A percentile compares a stretch with the other conserved stretches of the same genome.
These are phyloP conservation scores for Staphylotrichum longicolle DNA, from an alignment of 495 filamentous ascomycete species.

Conservation along the genomic window DNA sequence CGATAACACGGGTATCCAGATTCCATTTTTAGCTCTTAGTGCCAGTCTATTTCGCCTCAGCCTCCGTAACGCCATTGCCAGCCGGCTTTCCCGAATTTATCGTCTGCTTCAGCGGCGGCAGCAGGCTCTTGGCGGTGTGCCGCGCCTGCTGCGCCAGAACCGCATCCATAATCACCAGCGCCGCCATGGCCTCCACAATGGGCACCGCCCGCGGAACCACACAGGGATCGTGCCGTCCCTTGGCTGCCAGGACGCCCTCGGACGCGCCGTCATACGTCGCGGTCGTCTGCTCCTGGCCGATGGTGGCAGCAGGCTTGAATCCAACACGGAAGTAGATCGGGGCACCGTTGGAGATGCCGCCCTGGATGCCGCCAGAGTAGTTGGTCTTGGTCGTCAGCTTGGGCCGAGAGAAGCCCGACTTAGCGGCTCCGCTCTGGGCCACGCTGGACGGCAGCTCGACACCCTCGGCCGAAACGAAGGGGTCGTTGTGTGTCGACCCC, in stretches of 20 bases:
- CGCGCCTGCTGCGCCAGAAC: constrained; percentile 81
- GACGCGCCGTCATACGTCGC: constrained; percentile 68
- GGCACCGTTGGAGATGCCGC: constrained; percentile 93
- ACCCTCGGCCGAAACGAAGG: constrained; percentile 64
- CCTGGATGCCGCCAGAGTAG: constrained; percentile 95
- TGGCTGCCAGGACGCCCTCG: constrained; percentile 81
- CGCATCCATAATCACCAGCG: constrained; percentile 89
- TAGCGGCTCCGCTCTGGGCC: constrained; percentile 38
- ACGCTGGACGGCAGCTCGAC: constrained; percentile 33
- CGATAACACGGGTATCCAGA: constrained; percentile 13
- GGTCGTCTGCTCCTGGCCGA: constrained; percentile 86
- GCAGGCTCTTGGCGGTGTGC: constrained; percentile 50
- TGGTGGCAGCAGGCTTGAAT: constrained; percentile 96
- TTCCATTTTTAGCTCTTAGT: background rate
- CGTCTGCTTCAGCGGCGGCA: constrained; percentile 50
- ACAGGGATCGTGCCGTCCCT: constrained; percentile 94
- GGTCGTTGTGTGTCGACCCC: constrained; percentile 90
- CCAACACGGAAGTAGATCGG: constrained; percentile 92
- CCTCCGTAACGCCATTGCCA: constrained; percentile 34
- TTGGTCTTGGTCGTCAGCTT: constrained; percentile 87
- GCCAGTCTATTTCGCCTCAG: constrained; percentile 7
- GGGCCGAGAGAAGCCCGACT: constrained; percentile 40
- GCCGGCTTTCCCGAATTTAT: constrained; percentile 26
- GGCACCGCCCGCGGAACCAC: constrained; percentile 92
- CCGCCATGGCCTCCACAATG: constrained; percentile 95